phyloP scores from a whole-genome alignment of 208 protist species.

The Leishmania tarentolae region DNA sequence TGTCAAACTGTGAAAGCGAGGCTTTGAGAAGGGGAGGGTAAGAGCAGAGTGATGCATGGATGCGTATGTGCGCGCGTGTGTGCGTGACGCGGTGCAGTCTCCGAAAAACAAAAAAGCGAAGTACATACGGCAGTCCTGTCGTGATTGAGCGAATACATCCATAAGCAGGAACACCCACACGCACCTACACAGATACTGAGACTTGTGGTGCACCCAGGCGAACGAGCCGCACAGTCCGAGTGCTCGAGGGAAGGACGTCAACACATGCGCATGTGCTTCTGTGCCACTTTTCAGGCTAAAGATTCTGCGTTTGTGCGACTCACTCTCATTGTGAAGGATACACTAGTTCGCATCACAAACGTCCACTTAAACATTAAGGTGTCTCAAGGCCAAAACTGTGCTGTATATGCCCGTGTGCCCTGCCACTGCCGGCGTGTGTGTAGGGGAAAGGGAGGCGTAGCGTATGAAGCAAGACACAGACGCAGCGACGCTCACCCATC shows the following conservation, averaged over 20 bases:
- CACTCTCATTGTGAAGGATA: neutral
- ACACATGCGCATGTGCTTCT: neutral
- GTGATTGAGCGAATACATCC: neutral
- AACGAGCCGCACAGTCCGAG: neutral
- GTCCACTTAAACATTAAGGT: neutral
- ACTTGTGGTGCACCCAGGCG: neutral
- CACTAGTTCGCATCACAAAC: neutral
- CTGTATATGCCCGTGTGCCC: neutral
- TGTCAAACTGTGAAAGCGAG: neutral
- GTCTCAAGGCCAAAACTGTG: neutral
- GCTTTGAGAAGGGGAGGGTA: neutral
- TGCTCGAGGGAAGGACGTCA: neutral
- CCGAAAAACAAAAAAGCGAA: neutral
- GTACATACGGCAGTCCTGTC: neutral
- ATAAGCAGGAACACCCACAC: neutral
- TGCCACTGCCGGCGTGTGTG: neutral
- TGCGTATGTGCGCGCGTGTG: neutral
- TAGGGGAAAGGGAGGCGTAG: neutral
- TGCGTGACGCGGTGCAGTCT: neutral
- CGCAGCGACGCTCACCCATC: neutral
- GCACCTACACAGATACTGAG: neutral
- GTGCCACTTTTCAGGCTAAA: neutral
- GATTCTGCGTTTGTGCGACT: neutral
- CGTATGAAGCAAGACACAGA: neutral
- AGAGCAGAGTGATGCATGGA: neutral